Evolutionary conservation across 108 stramenopile genomes (phyloP).

Genomic region (Halocafeteria seosinensis): DNA sequence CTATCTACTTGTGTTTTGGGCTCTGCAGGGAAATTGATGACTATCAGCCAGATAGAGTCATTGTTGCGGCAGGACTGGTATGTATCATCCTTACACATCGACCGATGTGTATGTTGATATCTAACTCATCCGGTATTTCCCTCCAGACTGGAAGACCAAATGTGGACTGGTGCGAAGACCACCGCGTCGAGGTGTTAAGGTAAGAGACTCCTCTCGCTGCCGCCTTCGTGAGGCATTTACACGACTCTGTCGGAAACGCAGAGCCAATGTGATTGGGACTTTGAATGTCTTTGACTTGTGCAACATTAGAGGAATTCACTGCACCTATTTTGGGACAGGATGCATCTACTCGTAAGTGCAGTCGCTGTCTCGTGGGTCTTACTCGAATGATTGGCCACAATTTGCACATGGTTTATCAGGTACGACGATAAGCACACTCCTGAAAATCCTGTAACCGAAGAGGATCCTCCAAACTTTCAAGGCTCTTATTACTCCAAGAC

Average conservation of each 20-base stretch:
- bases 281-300: constrained; percentile 78
- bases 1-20: not conserved
- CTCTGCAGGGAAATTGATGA: not conserved
- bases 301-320: constrained; percentile 64
- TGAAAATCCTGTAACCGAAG: constrained; percentile 74
- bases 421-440: too few species aligned
- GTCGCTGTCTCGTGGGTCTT: too few species aligned
- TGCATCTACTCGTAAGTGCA: constrained; percentile 99
- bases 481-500: constrained; percentile 95
- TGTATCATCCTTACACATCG: not conserved
- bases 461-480: constrained; percentile 80
- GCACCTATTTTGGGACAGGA: constrained; percentile 92
- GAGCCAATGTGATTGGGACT: constrained; percentile 90
- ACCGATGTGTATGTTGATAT: not conserved
- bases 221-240: too few species aligned
- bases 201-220: too few species aligned
- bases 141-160: constrained; percentile 89
- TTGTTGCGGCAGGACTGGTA: not conserved
- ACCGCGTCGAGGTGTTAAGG: constrained; percentile 83
- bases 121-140: not conserved
- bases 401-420: too few species aligned
- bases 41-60: not conserved
- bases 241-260: too few species aligned
- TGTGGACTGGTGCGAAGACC: constrained; percentile 98
- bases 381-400: too few species aligned